Base-by-base conservation (phyloP, 148 eudicot species). In the Polygonum maritimum region DNA sequence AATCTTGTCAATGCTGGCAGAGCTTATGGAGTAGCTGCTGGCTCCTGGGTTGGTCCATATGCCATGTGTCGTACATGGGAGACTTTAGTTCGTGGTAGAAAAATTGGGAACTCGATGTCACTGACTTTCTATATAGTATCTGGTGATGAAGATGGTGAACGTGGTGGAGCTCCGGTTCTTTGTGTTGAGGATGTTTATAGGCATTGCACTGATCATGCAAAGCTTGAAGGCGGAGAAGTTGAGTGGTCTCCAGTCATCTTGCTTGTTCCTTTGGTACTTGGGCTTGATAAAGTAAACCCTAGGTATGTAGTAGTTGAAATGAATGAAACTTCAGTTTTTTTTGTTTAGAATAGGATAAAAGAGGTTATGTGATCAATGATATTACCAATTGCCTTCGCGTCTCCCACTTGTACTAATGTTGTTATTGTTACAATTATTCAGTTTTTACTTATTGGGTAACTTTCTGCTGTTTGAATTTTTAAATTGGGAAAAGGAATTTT, bases 1-100 rank as follows among this genome's bases (percentile, higher is more conserved):
- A 91, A 90, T 77, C 92, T 95, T 79, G 85, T 95, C 77, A 83
- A 87, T 88, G 91, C 88, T 78, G 98, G 98, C 74, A 86, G 84
- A 76, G 83, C 89, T 71, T 92, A 94, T 83, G 90, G 88, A 31
- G 89, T 95, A 73, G 90, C 97, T 82, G 90, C 97, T 78, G 98
- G 98, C 22, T 90, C 90, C 71, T 95, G 98, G 98, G 89, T 92
- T 33, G 98, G 98, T 44, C 98, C 98, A 33, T 95, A 95, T 85
- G 98, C 97, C 80, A 95, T 88, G 89, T 95, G 98, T 54, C 98
- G 98, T 78, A 87, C 96, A n/a, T 95, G 94, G 96, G 98, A 92
- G 78, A 86, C 86, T 48, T 81, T 95, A 73, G 80, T 84, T 45
- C 93, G 88, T 16, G 51, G 78, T 71, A 84, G 82, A 76, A 83